These are phyloP conservation scores for Entomortierella beljakovae DNA, from an alignment of 192 early-diverging fungal genomes.

Conservation along the genomic window DNA sequence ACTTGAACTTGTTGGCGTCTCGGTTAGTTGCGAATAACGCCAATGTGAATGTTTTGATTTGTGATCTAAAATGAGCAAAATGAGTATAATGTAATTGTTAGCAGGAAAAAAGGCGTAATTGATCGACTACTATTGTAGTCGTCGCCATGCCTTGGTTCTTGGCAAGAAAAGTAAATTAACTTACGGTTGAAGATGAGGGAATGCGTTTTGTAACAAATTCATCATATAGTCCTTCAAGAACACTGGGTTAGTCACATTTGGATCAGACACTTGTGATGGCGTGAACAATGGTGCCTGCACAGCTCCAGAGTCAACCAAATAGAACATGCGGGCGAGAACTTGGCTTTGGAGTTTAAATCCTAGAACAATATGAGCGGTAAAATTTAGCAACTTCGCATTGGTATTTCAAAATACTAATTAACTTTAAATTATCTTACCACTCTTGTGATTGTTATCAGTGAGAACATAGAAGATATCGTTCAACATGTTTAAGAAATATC, in stretches of 20 bases:
- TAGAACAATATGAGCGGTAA: conserved; percentile 10
- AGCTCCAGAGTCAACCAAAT: conserved; percentile 80
- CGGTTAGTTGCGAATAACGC: conserved; percentile 88
- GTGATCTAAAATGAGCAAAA: conserved; percentile 61
- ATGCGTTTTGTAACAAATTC: conserved; percentile 84
- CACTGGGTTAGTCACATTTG: conserved; percentile 79
- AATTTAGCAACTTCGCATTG: neutral
- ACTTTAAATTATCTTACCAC: conserved; percentile 65
- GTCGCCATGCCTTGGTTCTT: neutral
- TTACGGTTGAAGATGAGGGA: conserved; percentile 90
- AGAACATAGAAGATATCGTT: conserved; percentile 98
- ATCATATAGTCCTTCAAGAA: conserved; percentile 88
- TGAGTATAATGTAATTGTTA: neutral
- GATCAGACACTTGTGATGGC: conserved; percentile 73
- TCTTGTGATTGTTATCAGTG: conserved; percentile 96
- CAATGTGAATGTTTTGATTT: conserved; percentile 87
- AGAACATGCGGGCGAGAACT: conserved; percentile 91
- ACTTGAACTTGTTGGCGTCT: conserved; percentile 87
- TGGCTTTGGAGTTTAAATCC: conserved; percentile 93
- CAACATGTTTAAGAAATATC: conserved; percentile 89
- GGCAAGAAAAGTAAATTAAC: neutral
- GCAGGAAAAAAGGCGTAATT: too few species aligned
- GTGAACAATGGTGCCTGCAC: conserved; percentile 90
- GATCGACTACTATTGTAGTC: too few species aligned
- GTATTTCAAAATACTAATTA: neutral